Base-by-base conservation (phyloP, 805 yeast genomes). In the Metschnikowia aberdeeniae region DNA sequence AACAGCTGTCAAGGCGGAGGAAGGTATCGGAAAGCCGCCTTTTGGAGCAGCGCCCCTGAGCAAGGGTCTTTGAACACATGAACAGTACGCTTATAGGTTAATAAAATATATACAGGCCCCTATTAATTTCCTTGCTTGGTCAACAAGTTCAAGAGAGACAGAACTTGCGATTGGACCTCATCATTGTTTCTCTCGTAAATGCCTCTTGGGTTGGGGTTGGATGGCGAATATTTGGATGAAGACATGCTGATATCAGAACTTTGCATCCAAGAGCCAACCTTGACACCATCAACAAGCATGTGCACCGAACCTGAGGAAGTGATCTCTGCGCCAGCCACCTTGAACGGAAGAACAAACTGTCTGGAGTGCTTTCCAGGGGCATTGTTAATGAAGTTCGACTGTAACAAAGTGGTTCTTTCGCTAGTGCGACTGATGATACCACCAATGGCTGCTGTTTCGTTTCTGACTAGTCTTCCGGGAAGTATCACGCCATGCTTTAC, bases 401-500 rank as follows among this genome's bases (percentile, higher is more conserved):
- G 67, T 52, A 70, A 67, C 36, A 61, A 50, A n/a, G 59, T 54
- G 22, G 67, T 59, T 43, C 70, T 58, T 36, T 56, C 65, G 50
- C 50, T 64, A 10, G 66, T 65, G 35, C 60, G 61, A 9, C 72
- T 67, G 14, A 70, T 65, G 46, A 77, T 73, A 5, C 81, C 86
- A 53, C 84, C 89, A 40, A 52, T 71, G 7, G 86, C 89, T 26
- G 77, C 75, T 47, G 67, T 71, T 50, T 69, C 64, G 34, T 73
- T 64, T 44, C 70, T 70, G 36, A 78, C 67, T 37, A 79, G 66
- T 70, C 96, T 80, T 47, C 92, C 95, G 12, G 89, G 86, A 14
- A 78, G 80, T 34, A 83, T 71, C 43, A 67, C 67, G 24, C 75
- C 77, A 45, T 73, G 64, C 38, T 75, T 67, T 20, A 80, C 64